Base-by-base conservation (phyloP, 345 rosid species). In the Melastoma malabathricum region DNA sequence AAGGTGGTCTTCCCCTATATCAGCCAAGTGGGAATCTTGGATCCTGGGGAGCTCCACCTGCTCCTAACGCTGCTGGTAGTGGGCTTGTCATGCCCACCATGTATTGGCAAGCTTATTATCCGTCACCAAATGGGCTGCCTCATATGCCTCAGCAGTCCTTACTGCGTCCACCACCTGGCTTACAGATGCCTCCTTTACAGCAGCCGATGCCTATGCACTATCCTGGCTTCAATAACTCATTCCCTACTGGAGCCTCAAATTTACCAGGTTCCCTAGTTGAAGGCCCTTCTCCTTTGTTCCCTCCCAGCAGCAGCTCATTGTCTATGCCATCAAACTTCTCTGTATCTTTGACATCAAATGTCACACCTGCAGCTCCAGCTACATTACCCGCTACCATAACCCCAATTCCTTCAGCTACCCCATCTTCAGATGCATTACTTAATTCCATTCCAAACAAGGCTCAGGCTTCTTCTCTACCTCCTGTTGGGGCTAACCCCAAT, bases 81-180 rank as follows among this genome's bases (percentile, higher is more conserved):
- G 82, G 86, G 45, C 79, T 83, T 63, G 80, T 80, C 15, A 69
- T 83, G 77, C 96, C 89, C 16, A 76, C 89, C 16, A 76, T 86
- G 82, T 90, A 83, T 68, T 86, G 96, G 96, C 96, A 68, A 67
- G 89, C 94, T 44, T 90, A 76, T 70, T 90, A 86, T 76, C 68
- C 62, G 13, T 83, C 90, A 10, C 84, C 92, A 48, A 83, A 69
- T 71, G 96, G 87, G 59, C 78, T 80, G 63, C 83, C 84, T 13
- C 95, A 83, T 57, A 15, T 86, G 74, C 96, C 72, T 58, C 96
- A 90, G 59, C 97, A 86, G 61, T 59, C 97, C 64, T 59, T 79
- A 63, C 81, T 83, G 65, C 78, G 78, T 29, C 81, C 97, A 10
- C 83, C 90, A 44, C 89, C 76, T 44, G 96, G 86, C 54, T 44